Base-by-base conservation (phyloP, 2,329 filamentous ascomycete genomes). In the Stemphylium lycopersici region DNA sequence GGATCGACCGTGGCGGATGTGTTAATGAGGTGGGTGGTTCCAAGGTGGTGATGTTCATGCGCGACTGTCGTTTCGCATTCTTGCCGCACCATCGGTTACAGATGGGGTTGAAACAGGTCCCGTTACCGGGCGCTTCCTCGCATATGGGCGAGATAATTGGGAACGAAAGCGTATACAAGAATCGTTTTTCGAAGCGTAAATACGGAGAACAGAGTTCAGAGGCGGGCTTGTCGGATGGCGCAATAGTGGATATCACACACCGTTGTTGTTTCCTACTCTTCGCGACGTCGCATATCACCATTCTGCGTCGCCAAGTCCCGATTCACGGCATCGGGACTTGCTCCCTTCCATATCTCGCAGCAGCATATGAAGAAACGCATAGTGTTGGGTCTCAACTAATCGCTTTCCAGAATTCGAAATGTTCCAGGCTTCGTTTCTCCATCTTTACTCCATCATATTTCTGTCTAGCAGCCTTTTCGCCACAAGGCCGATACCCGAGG, bases 31-130 rank as follows among this genome's bases (percentile, higher is more conserved):
- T 38, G 38, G 38, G 32, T 29, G 31, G 20, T 24, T 16, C 20
- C 22, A 46, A 56, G 46, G 45, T 51, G 45, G 16, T 50, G 47
- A 40, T 31, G 40, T 41, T 54, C 47, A 58, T 57, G 59, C 59
- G 43, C 37, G 37, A 29, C 26, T 43, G 34, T 39, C 47, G 59
- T 62, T 60, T 58, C 59, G 54, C 26, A 54, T 48, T 47, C 43
- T 40, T 55, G 59, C 59, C 59, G 57, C 59, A 62, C 56, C 59
- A 62, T 55, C 37, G 41, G 56, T 59, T 62, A 59, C 56, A 52
- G 43, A 54, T 52, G 50, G 47, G 39, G 48, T 53, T 62, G 57
- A 62, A 62, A 62, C 59, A 42, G 29, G 34, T 12, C 36, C 41
- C 52, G 31, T 29, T 18, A 20, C 33, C 48, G 49, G 29, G 29